These are phyloP conservation scores for Knoxia roxburghii DNA, from an alignment of 257 asterid genomes.

Conservation along the genomic window DNA sequence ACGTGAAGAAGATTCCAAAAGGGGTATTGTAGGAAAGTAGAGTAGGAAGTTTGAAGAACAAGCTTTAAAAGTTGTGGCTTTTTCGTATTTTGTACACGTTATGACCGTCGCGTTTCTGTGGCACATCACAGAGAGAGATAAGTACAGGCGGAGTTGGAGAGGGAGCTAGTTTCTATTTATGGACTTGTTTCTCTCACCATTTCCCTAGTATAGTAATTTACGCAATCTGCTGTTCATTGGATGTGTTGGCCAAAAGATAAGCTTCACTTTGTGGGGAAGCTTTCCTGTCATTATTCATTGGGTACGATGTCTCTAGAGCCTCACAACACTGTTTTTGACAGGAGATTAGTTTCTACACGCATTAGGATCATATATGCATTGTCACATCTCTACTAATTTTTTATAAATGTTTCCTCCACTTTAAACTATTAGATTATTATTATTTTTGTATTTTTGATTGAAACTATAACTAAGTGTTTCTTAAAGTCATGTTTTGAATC, in stretches of 20 bases:
- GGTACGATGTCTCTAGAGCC: no score
- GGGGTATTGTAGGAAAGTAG: background rate
- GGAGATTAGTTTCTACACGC: no score
- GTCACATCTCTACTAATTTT: background rate
- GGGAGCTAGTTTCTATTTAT: conserved; percentile 2
- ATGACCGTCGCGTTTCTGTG: background rate
- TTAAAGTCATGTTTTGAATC: no score
- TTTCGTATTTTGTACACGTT: background rate
- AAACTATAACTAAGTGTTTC: no score
- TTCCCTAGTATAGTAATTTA: background rate
- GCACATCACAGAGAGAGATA: background rate
- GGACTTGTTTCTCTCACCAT: background rate
- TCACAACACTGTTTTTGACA: no score
- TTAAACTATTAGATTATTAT: no score
- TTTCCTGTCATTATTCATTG: background rate
- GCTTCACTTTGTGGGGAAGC: background rate
- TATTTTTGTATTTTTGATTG: no score
- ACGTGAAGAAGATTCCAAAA: no score
- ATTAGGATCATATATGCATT: no score
- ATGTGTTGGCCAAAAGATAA: background rate
- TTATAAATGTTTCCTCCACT: background rate
- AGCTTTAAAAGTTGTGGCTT: conserved; percentile 1
- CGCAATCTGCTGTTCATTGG: background rate
- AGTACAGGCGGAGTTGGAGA: background rate
- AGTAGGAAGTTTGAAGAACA: background rate